A percentile compares a stretch with the other conserved stretches of the same genome.
phyloP scores from a whole-genome alignment of 208 protist species.

The Wallacemonas sp. region DNA sequence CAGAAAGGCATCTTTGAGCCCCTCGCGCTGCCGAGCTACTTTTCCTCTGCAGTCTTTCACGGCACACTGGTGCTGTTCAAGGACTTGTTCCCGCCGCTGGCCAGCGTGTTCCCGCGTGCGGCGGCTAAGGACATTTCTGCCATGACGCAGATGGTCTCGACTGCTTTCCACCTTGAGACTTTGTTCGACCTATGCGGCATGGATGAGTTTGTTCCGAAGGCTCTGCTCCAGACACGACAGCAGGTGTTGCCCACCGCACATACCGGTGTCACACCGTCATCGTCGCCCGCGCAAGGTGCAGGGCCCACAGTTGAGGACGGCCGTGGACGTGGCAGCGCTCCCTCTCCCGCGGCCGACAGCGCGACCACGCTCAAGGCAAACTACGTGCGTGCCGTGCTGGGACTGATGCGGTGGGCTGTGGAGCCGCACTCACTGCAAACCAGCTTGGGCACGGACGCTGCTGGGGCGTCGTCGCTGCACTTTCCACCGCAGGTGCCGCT shows the following conservation, averaged over 20 bases:
- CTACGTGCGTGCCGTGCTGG: conserved; percentile 55
- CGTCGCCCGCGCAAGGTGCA: background rate
- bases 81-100: conserved; percentile 47
- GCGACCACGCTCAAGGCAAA: background rate
- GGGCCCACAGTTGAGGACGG: background rate
- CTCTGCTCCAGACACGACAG: background rate
- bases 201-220: conserved; percentile 19
- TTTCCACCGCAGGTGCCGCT: background rate
- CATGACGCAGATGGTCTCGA: conserved; percentile 46
- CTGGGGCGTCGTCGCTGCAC: no score
- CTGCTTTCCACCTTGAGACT: conserved; percentile 55
- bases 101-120: conserved; percentile 59
- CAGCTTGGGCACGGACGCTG: background rate
- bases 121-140: conserved; percentile 63
- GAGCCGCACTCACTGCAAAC: conserved; percentile 30
- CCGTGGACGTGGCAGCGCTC: no score
- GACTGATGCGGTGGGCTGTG: conserved; percentile 68
- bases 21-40: conserved; percentile 20
- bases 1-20: conserved; percentile 30
- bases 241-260: background rate
- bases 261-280: background rate
- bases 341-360: no score
- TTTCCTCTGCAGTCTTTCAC: conserved; percentile 23
- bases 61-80: conserved; percentile 59
- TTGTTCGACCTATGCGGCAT: conserved; percentile 53